Conservation (phyloP, 2,329 filamentous ascomycete species). For the Hymenoscyphus salicellus region DNA sequence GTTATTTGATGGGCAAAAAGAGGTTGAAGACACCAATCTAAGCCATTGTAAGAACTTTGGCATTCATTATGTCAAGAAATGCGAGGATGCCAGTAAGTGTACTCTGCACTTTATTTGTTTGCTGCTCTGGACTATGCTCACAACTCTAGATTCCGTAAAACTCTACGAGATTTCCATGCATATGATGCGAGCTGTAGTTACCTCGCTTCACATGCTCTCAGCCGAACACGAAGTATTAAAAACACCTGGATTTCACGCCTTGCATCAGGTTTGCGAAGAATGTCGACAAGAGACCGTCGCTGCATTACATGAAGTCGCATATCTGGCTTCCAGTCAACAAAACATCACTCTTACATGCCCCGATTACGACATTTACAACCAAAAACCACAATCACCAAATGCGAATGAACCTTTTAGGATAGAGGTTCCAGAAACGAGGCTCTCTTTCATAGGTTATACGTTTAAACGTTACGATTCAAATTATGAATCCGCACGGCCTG, state of each 20-base stretch:
- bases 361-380: too few species aligned
- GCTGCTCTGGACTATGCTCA: background rate
- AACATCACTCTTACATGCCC: background rate
- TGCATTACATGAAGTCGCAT: background rate
- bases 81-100: background rate
- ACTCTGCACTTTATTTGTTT: background rate
- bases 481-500: conserved; percentile 45
- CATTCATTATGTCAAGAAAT: background rate
- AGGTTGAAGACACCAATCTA: background rate
- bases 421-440: conserved; percentile 87
- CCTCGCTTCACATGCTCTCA: conserved; percentile 1
- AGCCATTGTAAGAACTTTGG: background rate
- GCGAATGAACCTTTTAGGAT: too few species aligned
- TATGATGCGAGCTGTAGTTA: background rate
- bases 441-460: conserved; percentile 94
- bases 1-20: background rate
- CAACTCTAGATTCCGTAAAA: background rate
- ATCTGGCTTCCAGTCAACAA: background rate
- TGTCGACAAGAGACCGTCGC: background rate
- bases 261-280: background rate
- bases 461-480: conserved; percentile 92
- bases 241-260: background rate
- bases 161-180: background rate
- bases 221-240: background rate
- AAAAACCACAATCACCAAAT: too few species aligned